Percentiles rank a stretch among this genome's conserved stretches.
Conservation (phyloP, 306 rosid genomes). For the Sicyos baderoa region DNA sequence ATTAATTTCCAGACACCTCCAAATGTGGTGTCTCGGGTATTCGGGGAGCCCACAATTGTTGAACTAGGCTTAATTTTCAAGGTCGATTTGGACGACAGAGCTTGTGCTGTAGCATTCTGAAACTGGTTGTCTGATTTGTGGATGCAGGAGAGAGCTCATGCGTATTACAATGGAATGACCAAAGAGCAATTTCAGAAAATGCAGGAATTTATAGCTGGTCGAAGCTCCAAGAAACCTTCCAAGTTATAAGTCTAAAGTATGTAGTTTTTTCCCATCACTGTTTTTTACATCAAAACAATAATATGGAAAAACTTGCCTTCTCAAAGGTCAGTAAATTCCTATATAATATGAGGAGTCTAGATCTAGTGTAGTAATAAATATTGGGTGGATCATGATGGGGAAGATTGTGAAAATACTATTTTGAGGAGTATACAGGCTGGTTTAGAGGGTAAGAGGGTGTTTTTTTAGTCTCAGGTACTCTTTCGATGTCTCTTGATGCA, state of each 20-base stretch:
- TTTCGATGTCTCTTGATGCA: no score
- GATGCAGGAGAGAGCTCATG: constrained; percentile 67
- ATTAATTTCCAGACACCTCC: no score
- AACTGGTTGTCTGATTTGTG: background rate
- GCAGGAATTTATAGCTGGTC: constrained; percentile 81
- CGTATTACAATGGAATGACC: constrained; percentile 73
- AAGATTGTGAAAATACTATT: no score
- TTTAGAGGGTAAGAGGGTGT: no score
- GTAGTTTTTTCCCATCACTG: background rate
- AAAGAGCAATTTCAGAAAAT: constrained; percentile 75
- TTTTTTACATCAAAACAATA: background rate
- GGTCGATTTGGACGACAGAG: background rate
- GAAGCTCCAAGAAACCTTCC: constrained; percentile 60
- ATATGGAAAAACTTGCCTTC: constrained; percentile 3
- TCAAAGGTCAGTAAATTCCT: background rate
- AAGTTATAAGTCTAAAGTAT: constrained; percentile 44
- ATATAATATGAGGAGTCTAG: no score
- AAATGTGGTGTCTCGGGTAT: no score
- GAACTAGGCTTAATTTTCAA: background rate
- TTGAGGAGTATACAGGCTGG: no score
- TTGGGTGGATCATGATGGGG: no score
- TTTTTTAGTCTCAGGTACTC: no score
- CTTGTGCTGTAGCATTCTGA: background rate
- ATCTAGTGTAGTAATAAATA: no score
- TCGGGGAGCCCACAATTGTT: no score